Conservation (phyloP, 2,329 filamentous ascomycete genomes). For the Diaporthe eres region DNA sequence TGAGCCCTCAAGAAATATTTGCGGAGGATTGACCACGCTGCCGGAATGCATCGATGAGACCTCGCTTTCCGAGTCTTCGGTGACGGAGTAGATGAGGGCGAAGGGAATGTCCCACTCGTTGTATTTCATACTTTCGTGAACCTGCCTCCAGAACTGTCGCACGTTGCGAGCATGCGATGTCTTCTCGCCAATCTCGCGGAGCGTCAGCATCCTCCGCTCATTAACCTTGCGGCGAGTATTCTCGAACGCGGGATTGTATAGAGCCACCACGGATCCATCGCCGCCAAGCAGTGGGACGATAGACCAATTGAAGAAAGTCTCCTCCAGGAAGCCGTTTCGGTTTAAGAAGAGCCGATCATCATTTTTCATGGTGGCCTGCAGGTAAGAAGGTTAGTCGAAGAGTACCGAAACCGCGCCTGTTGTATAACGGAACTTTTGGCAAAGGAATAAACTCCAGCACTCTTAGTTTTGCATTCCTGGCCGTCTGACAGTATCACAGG, state of each 20-base stretch:
- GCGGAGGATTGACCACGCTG: conserved; percentile 72
- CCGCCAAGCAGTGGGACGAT: conserved; percentile 83
- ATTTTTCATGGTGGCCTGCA: conserved; percentile 85
- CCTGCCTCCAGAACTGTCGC: conserved; percentile 80
- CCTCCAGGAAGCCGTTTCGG: conserved; percentile 79
- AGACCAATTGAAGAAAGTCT: conserved; percentile 87
- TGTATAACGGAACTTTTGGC: background rate
- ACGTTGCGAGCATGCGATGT: conserved; percentile 81
- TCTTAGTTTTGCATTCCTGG: background rate
- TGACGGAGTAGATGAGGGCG: conserved; percentile 81
- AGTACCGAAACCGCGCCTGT: background rate
- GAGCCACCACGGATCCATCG: conserved; percentile 80
- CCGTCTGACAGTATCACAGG: background rate
- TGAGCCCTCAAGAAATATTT: conserved; percentile 79
- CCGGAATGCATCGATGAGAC: conserved; percentile 79
- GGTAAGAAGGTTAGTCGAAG: background rate
- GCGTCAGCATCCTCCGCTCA: conserved; percentile 83
- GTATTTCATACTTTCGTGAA: conserved; percentile 77
- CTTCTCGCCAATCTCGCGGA: conserved; percentile 83
- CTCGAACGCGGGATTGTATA: conserved; percentile 87
- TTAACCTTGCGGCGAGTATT: conserved; percentile 84
- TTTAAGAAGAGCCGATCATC: conserved; percentile 83
- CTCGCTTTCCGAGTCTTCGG: conserved; percentile 79
- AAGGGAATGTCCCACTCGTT: conserved; percentile 85
- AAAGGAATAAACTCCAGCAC: background rate